Conservation (phyloP, 1,284 basidiomycete genomes). For the Ustanciosporium gigantosporum region DNA sequence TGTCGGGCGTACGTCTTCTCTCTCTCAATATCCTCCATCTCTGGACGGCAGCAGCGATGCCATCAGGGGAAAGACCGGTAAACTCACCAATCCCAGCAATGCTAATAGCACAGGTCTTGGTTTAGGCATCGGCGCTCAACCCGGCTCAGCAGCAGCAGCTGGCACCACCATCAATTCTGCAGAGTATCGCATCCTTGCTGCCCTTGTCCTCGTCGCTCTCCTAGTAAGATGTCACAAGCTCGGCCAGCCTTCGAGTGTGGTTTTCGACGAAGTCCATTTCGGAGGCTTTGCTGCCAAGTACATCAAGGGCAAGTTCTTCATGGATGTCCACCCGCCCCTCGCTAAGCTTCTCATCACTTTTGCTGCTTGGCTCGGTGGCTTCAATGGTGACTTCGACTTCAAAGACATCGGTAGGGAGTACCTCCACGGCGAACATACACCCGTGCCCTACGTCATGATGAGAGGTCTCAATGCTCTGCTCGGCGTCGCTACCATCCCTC, state of each 20-base stretch:
- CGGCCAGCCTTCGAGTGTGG: constrained; percentile 55
- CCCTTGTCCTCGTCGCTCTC: constrained; percentile 22
- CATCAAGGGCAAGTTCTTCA: constrained; percentile 83
- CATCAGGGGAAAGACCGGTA: constrained; percentile 14
- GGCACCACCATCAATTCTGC: constrained; percentile 12
- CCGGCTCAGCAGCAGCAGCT: constrained; percentile 25
- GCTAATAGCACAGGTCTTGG: constrained; percentile 29
- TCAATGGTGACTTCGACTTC: constrained; percentile 92
- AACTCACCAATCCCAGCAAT: constrained; percentile 7
- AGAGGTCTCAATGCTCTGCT: constrained; percentile 86
- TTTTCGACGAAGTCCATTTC: constrained; percentile 61
- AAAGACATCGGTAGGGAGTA: constrained; percentile 77
- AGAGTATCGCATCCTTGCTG: constrained; percentile 33
- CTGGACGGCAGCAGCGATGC: constrained; percentile 13
- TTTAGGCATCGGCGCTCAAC: constrained; percentile 35
- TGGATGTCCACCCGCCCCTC: constrained; percentile 96
- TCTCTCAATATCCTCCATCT: constrained; percentile 5
- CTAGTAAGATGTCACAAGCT: constrained; percentile 51
- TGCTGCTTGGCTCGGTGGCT: constrained; percentile 85
- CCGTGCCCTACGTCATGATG: constrained; percentile 94
- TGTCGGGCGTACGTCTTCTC: constrained; percentile 18
- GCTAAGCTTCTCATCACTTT: constrained; percentile 94
- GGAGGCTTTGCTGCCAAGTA: constrained; percentile 74
- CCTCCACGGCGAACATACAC: constrained; percentile 53
- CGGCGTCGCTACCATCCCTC: constrained; percentile 83